Evolutionary conservation across 1,284 basidiomycete species (phyloP).

Genomic region (Boletus semigastroideus): DNA sequence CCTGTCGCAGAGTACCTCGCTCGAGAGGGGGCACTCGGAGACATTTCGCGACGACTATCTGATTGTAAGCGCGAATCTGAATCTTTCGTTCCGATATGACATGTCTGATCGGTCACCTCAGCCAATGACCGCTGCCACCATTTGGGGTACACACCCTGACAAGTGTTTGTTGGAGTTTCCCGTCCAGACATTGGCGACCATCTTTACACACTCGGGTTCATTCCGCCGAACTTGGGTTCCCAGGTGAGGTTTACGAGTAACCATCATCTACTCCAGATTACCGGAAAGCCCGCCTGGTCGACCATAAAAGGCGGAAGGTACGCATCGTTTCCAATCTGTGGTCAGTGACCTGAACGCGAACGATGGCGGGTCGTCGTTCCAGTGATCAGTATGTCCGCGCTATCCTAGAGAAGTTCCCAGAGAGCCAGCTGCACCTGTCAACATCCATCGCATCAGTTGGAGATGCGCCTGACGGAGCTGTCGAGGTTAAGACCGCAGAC

Average conservation of each 20-base stretch:
- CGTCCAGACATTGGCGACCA: slow-evolving; percentile 60
- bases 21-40: slow-evolving; percentile 64
- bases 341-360: background rate
- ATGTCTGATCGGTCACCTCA: slow-evolving; percentile 27
- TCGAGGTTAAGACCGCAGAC: slow-evolving; percentile 44
- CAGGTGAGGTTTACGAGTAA: slow-evolving; percentile 77
- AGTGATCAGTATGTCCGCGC: slow-evolving; percentile 68
- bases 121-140: slow-evolving; percentile 82
- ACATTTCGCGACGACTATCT: slow-evolving; percentile 79
- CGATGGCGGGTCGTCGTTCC: background rate
- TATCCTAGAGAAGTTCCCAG: slow-evolving; percentile 56
- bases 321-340: background rate
- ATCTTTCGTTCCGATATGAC: background rate
- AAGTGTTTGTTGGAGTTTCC: slow-evolving; percentile 74
- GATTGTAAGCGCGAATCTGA: slow-evolving; percentile 70
- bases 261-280: slow-evolving; percentile 76
- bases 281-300: slow-evolving; percentile 75
- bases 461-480: slow-evolving; percentile 16
- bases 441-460: slow-evolving; percentile 51
- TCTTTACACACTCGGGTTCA: background rate
- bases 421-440: slow-evolving; percentile 49
- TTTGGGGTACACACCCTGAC: slow-evolving; percentile 81
- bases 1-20: slow-evolving; percentile 73
- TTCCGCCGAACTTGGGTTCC: slow-evolving; percentile 1
- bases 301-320: slow-evolving; percentile 76